Evolutionary conservation across 768 basidiomycete species (phyloP).

Genomic region (Scleroderma citrinum): DNA sequence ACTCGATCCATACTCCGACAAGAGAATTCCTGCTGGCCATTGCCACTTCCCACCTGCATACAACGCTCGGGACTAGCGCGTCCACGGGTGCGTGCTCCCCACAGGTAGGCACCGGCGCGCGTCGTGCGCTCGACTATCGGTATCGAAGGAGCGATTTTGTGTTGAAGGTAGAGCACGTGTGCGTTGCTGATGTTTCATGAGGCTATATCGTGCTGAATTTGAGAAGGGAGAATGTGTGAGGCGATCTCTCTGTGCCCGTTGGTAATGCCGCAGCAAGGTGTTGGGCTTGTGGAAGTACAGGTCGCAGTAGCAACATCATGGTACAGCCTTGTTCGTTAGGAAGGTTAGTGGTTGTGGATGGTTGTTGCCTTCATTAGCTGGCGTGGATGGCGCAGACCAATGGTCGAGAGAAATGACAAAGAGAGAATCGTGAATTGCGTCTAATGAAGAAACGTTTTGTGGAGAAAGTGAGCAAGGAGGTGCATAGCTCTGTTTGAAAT

Average conservation of each 20-base stretch:
- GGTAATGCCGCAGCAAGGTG: conserved; percentile 22
- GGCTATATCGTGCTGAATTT: conserved; percentile 14
- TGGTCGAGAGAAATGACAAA: conserved; percentile 81
- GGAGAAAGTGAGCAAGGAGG: conserved; percentile 64
- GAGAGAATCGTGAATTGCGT: conserved; percentile 65
- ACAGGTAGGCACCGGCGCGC: conserved; percentile 73
- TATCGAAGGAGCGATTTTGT: conserved; percentile 79
- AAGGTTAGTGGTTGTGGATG: conserved; percentile 26
- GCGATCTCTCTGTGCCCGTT: conserved; percentile 1
- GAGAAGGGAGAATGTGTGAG: not conserved
- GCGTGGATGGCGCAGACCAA: conserved; percentile 38
- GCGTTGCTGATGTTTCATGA: conserved; percentile 73
- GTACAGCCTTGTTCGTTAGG: conserved; percentile 20
- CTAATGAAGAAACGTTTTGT: conserved; percentile 52
- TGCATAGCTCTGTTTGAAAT: conserved; percentile 54
- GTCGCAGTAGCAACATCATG: conserved; percentile 1
- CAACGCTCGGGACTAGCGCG: conserved; percentile 83
- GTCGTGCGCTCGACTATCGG: conserved; percentile 81
- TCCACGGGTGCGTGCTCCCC: conserved; percentile 92
- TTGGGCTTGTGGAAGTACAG: conserved; percentile 10
- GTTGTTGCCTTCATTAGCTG: conserved; percentile 13
- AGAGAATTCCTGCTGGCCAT: conserved; percentile 11
- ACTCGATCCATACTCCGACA: conserved; percentile 50
- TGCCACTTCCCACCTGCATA: conserved; percentile 73
- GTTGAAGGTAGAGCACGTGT: conserved; percentile 56